A percentile compares a stretch with the other conserved stretches of the same genome.
Evolutionary conservation across 768 basidiomycete genomes (phyloP).

Genomic region (Leccinum uliginosum): DNA sequence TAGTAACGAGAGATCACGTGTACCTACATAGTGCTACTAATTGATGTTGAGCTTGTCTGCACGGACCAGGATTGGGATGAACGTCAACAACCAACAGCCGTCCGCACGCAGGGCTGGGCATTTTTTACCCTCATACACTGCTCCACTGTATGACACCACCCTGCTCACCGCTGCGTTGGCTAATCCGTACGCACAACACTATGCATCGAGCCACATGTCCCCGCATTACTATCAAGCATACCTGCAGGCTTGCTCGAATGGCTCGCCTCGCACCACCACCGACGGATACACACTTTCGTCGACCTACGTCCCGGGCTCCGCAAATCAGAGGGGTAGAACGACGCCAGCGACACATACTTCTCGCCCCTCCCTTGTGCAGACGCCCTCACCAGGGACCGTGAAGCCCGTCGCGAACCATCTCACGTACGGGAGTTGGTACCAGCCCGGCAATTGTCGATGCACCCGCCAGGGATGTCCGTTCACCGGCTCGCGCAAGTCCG

Average conservation of each 20-base stretch:
- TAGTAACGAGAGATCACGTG: conserved; percentile 20
- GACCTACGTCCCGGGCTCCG: conserved; percentile 28
- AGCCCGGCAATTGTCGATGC: conserved; percentile 57
- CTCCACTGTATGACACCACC: conserved; percentile 22
- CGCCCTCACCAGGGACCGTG: conserved; percentile 1
- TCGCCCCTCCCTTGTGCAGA: conserved; percentile 2
- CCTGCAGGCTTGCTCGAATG: conserved; percentile 29
- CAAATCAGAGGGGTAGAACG: not conserved
- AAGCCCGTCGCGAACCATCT: conserved; percentile 17
- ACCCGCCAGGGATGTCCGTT: conserved; percentile 63
- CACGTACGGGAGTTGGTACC: conserved; percentile 48
- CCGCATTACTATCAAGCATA: conserved; percentile 58
- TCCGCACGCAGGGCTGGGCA: conserved; percentile 1
- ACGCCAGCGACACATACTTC: not conserved
- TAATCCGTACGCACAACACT: conserved; percentile 28
- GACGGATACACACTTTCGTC: conserved; percentile 39
- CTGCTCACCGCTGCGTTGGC: conserved; percentile 23
- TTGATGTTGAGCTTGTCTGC: not conserved
- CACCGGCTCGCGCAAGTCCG: conserved; percentile 61
- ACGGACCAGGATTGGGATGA: conserved; percentile 2
- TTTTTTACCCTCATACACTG: conserved; percentile 4
- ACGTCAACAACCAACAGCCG: conserved; percentile 7
- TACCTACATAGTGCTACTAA: not conserved
- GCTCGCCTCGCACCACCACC: conserved; percentile 21
- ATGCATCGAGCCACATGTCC: conserved; percentile 33